A percentile compares a stretch with the other conserved stretches of the same genome.
Conservation (phyloP, 306 rosid genomes). For the Myrica gale region DNA sequence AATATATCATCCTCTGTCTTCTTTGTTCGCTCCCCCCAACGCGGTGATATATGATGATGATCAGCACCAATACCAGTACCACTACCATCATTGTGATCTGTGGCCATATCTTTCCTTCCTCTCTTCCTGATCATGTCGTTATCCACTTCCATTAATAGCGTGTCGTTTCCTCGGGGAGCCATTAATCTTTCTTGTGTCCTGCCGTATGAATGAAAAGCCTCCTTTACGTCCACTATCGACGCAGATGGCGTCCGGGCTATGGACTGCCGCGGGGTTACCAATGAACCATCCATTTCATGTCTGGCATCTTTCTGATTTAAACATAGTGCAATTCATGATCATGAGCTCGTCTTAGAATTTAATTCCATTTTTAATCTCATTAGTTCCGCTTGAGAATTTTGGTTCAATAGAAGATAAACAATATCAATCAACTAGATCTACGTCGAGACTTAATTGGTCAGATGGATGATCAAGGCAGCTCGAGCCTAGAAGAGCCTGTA, state of each 20-base stretch:
- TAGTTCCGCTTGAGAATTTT: neutral
- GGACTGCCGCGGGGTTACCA: constrained; percentile 26
- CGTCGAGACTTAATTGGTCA: no score
- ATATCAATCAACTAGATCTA: no score
- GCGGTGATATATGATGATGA: neutral
- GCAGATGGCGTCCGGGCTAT: neutral
- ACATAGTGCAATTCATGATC: neutral
- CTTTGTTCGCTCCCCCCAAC: constrained; percentile 8
- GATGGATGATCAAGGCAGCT: no score
- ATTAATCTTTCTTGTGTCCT: constrained; percentile 19
- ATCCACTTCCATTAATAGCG: neutral
- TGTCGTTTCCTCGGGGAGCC: constrained; percentile 1
- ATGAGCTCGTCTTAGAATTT: neutral
- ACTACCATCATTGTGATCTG: constrained; percentile 3
- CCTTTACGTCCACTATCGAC: constrained; percentile 26
- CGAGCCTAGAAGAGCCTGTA: no score
- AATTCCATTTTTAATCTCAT: neutral
- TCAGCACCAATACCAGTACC: constrained; percentile 12
- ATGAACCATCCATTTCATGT: constrained; percentile 21
- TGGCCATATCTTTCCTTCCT: constrained; percentile 19
- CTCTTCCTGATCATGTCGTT: neutral
- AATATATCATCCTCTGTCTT: constrained; percentile 1
- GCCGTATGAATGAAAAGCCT: constrained; percentile 25
- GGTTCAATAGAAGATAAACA: neutral
- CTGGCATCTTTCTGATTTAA: constrained; percentile 20